These are phyloP conservation scores for Quercus agrifolia DNA, from an alignment of 306 rosid genomes.

Conservation along the genomic window DNA sequence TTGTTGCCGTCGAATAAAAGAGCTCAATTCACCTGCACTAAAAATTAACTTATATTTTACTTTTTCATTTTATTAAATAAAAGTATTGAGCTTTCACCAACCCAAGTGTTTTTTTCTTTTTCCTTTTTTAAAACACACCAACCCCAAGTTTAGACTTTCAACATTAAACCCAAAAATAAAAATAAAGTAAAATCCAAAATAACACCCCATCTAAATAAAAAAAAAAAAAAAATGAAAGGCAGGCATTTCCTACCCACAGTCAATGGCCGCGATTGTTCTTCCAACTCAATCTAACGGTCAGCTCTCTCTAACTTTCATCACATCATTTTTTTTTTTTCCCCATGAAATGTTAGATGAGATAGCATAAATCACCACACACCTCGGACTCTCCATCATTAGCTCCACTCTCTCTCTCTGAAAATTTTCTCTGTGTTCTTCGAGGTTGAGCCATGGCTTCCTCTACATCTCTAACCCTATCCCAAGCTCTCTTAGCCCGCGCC, in stretches of 20 bases:
- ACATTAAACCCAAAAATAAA: background rate
- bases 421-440: background rate
- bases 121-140: too few relatives aligned
- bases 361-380: slow-evolving; percentile 21
- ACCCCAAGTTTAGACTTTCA: background rate
- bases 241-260: slow-evolving; percentile 46
- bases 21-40: rapidly evolving
- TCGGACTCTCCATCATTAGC: background rate
- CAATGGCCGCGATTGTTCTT: slow-evolving; percentile 31
- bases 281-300: slow-evolving; percentile 39
- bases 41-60: too few relatives aligned
- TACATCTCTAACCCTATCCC: slow-evolving; percentile 73
- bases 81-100: too few relatives aligned
- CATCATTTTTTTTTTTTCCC: background rate
- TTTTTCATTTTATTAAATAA: too few relatives aligned
- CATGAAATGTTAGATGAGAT: slow-evolving; percentile 21
- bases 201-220: background rate
- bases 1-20: too few relatives aligned
- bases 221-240: slow-evolving; percentile 34
- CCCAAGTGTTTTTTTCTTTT: too few relatives aligned
- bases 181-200: background rate
- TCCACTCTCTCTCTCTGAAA: background rate
- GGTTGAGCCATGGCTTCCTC: slow-evolving; percentile 64
- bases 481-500: slow-evolving; percentile 64
- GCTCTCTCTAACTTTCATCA: slow-evolving; percentile 30